These are phyloP conservation scores for Bipolaris zeicola DNA, from an alignment of 2,329 filamentous ascomycete genomes.

Conservation along the genomic window DNA sequence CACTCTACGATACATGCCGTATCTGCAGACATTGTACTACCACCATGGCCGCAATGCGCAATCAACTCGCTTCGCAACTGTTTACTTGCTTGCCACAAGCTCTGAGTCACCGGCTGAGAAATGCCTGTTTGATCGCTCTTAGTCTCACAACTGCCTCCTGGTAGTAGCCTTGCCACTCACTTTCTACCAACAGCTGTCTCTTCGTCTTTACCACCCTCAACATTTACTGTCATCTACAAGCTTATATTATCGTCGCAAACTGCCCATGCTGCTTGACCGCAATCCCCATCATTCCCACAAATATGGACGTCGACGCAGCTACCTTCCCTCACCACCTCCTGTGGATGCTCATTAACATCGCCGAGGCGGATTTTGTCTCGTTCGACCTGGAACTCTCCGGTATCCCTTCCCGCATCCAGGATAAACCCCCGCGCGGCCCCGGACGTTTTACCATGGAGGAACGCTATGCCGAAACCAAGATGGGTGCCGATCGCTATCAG, in stretches of 20 bases:
- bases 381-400: slow-evolving; percentile 72
- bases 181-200: slow-evolving; percentile 1
- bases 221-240: neutral
- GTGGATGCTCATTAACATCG: slow-evolving; percentile 62
- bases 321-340: slow-evolving; percentile 60
- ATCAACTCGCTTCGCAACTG: slow-evolving; percentile 3
- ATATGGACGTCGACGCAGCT: slow-evolving; percentile 63
- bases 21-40: neutral
- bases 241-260: neutral
- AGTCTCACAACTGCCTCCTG: slow-evolving; percentile 9
- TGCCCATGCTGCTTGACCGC: neutral
- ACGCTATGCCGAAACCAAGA: slow-evolving; percentile 65
- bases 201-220: neutral
- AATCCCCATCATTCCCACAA: neutral
- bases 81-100: slow-evolving; percentile 6
- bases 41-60: neutral
- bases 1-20: neutral
- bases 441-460: slow-evolving; percentile 62
- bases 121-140: slow-evolving; percentile 18
- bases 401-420: slow-evolving; percentile 55
- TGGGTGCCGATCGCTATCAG: slow-evolving; percentile 66
- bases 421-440: slow-evolving; percentile 35
- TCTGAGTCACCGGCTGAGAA: slow-evolving; percentile 13
- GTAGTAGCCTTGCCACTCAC: slow-evolving; percentile 8
- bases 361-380: slow-evolving; percentile 65